Percentiles rank a stretch among this genome's conserved stretches.
phyloP scores from a whole-genome alignment of 345 rosid genomes.

The Camelina sativa region DNA sequence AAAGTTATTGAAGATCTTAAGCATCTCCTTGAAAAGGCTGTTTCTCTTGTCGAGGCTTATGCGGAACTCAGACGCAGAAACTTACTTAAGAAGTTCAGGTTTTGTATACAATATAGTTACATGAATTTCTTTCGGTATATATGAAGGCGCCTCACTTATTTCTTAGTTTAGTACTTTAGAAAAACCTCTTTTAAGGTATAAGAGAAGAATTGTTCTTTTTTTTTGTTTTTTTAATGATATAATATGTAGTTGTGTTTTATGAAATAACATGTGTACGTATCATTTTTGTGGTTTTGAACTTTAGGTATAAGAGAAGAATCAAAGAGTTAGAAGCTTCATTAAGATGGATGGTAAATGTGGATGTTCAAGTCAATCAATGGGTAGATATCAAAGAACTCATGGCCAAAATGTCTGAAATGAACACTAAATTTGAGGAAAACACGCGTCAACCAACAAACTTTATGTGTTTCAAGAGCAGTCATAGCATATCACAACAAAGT shows the following conservation, averaged over 20 bases:
- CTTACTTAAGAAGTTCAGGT: slow-evolving; percentile 30
- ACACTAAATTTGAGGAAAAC: slow-evolving; percentile 31
- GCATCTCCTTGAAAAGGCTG: slow-evolving; percentile 17
- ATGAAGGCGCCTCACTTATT: neutral
- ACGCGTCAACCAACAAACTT: slow-evolving; percentile 11
- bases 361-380: slow-evolving; percentile 37
- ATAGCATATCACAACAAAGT: slow-evolving; percentile 9
- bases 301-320: slow-evolving; percentile 36
- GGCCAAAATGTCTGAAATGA: slow-evolving; percentile 37
- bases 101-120: neutral
- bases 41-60: slow-evolving; percentile 13
- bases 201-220: slow-evolving; percentile 16
- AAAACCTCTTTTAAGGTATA: slow-evolving; percentile 8
- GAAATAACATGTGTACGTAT: neutral
- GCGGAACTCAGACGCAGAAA: slow-evolving; percentile 33
- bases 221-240: no score
- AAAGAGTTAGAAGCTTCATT: slow-evolving; percentile 37
- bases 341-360: slow-evolving; percentile 41
- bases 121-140: neutral
- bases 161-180: neutral
- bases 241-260: no score
- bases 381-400: slow-evolving; percentile 22
- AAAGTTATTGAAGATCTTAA: slow-evolving; percentile 33
- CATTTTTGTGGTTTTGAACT: neutral
- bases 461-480: neutral